Conservation (phyloP, 768 basidiomycete genomes). For the Coprinopsis marcescibilis region DNA sequence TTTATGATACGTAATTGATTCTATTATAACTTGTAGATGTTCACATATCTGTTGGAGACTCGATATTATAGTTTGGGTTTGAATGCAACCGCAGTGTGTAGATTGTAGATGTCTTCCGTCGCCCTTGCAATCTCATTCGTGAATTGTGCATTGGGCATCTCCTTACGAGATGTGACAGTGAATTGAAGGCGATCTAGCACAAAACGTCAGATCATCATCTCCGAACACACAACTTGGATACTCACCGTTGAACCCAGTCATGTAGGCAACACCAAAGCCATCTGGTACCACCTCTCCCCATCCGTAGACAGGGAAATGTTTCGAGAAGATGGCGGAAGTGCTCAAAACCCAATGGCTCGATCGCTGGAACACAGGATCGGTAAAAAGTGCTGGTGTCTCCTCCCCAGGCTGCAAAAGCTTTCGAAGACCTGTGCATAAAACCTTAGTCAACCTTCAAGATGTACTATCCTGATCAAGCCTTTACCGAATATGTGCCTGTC, state of each 20-base stretch:
- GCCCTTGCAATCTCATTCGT: conserved; percentile 59
- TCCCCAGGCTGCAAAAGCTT: conserved; percentile 60
- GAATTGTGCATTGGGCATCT: conserved; percentile 77
- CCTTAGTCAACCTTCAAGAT: not conserved
- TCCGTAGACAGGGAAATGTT: conserved; percentile 78
- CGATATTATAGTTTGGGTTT: conserved; percentile 31
- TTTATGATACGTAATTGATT: not conserved
- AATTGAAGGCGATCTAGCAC: conserved; percentile 70
- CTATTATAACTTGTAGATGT: not conserved
- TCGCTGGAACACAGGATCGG: conserved; percentile 67
- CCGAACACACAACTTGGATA: conserved; percentile 1
- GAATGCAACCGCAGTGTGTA: conserved; percentile 35
- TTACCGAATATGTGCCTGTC: conserved; percentile 85
- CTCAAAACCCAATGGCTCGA: conserved; percentile 84
- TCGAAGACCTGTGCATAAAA: conserved; percentile 51
- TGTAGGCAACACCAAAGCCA: conserved; percentile 92
- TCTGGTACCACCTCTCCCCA: conserved; percentile 96
- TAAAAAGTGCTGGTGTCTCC: conserved; percentile 61
- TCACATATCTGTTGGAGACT: not conserved
- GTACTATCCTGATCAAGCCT: not conserved
- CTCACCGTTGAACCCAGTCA: conserved; percentile 82
- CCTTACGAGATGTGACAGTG: conserved; percentile 81
- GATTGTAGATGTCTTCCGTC: conserved; percentile 61
- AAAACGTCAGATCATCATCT: not conserved
- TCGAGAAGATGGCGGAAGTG: conserved; percentile 86